phyloP scores from a whole-genome alignment of 2,329 filamentous ascomycete species.

The Clonostachys chloroleuca region DNA sequence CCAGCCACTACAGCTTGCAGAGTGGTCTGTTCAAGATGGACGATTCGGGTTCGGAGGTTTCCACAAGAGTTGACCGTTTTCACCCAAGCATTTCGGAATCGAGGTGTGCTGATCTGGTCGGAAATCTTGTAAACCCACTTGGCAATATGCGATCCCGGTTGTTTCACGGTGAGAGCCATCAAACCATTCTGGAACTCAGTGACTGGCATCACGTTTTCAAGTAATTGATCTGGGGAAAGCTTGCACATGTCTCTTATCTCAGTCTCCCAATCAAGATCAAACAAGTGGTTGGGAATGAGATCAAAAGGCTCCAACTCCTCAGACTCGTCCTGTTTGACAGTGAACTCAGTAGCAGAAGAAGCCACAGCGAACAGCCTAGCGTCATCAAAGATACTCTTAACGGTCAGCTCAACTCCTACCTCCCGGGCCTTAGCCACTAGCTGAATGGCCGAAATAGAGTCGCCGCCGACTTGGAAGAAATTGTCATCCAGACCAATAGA shows the following conservation, averaged over 20 bases:
- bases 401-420: slow-evolving; percentile 3
- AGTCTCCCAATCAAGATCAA: not conserved
- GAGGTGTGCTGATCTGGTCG: slow-evolving; percentile 6
- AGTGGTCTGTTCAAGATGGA: not conserved
- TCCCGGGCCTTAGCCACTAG: slow-evolving; percentile 1
- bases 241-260: not conserved
- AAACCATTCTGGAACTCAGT: slow-evolving; percentile 13
- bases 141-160: slow-evolving; percentile 22
- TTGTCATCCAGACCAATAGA: slow-evolving; percentile 1
- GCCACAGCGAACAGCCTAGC: not conserved
- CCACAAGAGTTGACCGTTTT: slow-evolving; percentile 1
- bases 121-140: slow-evolving; percentile 6
- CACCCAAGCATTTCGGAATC: slow-evolving; percentile 18
- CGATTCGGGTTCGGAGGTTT: slow-evolving; percentile 4
- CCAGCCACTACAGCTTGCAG: not conserved
- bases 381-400: slow-evolving; percentile 8
- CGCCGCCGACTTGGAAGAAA: slow-evolving; percentile 34
- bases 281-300: not conserved
- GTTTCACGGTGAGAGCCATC: slow-evolving; percentile 20
- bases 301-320: not conserved
- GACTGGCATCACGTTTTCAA: slow-evolving; percentile 2
- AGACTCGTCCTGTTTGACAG: not conserved
- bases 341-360: not conserved
- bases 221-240: not conserved
- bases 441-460: slow-evolving; percentile 26